Base-by-base conservation (phyloP, 2,329 filamentous ascomycete species). In the Akanthomyces lecanii region DNA sequence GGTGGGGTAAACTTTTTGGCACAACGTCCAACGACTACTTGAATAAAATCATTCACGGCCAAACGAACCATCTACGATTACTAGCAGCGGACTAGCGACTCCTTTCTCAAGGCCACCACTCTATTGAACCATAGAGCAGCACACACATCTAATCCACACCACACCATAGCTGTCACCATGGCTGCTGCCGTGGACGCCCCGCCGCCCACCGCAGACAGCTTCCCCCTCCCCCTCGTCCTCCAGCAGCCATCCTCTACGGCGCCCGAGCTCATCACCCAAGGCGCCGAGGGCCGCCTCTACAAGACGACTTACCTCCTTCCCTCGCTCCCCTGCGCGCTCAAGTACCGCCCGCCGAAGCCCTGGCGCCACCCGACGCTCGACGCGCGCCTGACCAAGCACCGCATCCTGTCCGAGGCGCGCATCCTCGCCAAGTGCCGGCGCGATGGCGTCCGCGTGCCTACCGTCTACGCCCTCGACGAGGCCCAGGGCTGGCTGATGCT, bases 201-300 rank as follows among this genome's bases (percentile, higher is more conserved):
- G 21, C 30, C 21, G 1, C 52, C 58, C 38, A 55, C 63, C 28
- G 60, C 66, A 28, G 69, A 72, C 57, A 65, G 69, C 63, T 81
- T 81, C 69, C 77, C 81, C 67, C 86, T 91, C 66, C 89, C 89
- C 44, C 75, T 80, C 40, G 83, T 89, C 68, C 89, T 92, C 75
- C 80, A 81, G 64, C 79, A 86, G 78, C 83, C 84, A 73, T 79
- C 83, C 65, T 79, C 85, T 45, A 75, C 80, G 68, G 76, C 84
- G 55, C 86, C 91, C 66, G 76, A 73, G 55, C 89, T 97, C 71
- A 85, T 98, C 69, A 89, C 91, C 63, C 95, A 98, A 82, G 95
- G 95, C 77, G 95, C 95, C 73, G 95, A 99, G 85, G 93, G 91
- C 65, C 91, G 94, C 67, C 86, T 99, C 72, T 98, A 96, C 85